Percentiles rank a stretch among this genome's conserved stretches.
phyloP scores from a whole-genome alignment of 805 yeast species.

The Sugiyamaella mastotermitis region DNA sequence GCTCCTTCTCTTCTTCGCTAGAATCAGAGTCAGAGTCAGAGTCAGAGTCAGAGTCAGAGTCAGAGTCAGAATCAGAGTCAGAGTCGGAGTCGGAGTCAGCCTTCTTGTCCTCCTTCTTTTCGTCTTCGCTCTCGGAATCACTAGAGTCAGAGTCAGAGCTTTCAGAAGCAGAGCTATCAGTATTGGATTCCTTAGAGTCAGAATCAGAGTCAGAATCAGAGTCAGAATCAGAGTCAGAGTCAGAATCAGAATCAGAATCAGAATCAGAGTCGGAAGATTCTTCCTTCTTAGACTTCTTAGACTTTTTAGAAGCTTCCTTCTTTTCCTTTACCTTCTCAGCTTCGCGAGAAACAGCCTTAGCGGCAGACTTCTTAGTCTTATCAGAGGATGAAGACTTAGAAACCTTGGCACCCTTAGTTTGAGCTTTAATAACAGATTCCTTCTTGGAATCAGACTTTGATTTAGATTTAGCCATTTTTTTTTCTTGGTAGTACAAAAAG shows the following conservation, averaged over 20 bases:
- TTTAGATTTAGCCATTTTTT: constrained; percentile 15
- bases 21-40: constrained; percentile 17
- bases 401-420: constrained; percentile 26
- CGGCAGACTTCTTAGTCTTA: constrained; percentile 24
- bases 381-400: constrained; percentile 11
- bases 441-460: constrained; percentile 5
- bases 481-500: not conserved
- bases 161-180: constrained; percentile 29
- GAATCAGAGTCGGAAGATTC: constrained; percentile 31
- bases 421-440: constrained; percentile 19
- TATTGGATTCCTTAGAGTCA: constrained; percentile 21
- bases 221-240: constrained; percentile 25
- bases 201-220: constrained; percentile 25
- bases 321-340: constrained; percentile 24
- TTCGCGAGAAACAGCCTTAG: constrained; percentile 13
- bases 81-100: constrained; percentile 16
- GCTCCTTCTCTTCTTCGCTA: constrained; percentile 9
- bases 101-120: constrained; percentile 16
- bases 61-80: constrained; percentile 23
- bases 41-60: constrained; percentile 25
- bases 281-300: constrained; percentile 42
- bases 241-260: constrained; percentile 23
- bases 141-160: constrained; percentile 24
- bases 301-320: constrained; percentile 20
- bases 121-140: constrained; percentile 15